Evolutionary conservation across 2,329 filamentous ascomycete species (phyloP).

Genomic region (Plenodomus lindquistii): DNA sequence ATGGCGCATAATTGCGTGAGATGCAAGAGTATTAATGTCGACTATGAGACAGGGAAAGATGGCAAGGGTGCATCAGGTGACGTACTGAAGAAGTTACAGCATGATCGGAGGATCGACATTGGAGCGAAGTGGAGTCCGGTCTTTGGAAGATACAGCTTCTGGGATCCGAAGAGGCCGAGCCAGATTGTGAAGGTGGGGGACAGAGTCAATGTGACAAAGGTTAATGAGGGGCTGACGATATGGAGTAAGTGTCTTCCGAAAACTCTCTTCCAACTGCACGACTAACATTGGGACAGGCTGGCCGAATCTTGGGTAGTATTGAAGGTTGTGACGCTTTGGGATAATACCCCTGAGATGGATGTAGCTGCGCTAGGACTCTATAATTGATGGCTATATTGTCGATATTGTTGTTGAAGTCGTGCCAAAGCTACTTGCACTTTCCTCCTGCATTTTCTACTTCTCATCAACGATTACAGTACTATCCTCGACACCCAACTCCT

Average conservation of each 20-base stretch:
- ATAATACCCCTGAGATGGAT: too few species aligned
- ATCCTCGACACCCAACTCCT: slow-evolving; percentile 21
- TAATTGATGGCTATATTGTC: too few species aligned
- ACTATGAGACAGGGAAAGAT: slow-evolving; percentile 50
- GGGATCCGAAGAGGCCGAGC: slow-evolving; percentile 24
- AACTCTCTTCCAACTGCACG: background rate
- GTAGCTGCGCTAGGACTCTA: too few species aligned
- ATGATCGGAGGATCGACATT: slow-evolving; percentile 50
- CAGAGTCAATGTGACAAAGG: slow-evolving; percentile 46
- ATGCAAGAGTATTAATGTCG: slow-evolving; percentile 53
- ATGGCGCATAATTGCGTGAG: slow-evolving; percentile 52
- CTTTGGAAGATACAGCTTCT: slow-evolving; percentile 54
- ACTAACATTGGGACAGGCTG: background rate
- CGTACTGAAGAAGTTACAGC: slow-evolving; percentile 52
- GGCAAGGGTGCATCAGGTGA: slow-evolving; percentile 43
- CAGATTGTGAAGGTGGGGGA: slow-evolving; percentile 46
- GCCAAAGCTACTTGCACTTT: too few species aligned
- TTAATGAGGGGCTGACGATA: slow-evolving; percentile 45
- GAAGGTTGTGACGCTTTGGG: background rate
- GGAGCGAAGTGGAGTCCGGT: slow-evolving; percentile 53
- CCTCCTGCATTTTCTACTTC: too few species aligned
- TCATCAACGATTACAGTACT: slow-evolving; percentile 32
- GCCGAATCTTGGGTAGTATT: background rate
- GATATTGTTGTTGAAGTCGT: too few species aligned
- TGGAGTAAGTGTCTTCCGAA: slow-evolving; percentile 45